These are phyloP conservation scores for Diatrype stigma DNA, from an alignment of 2,329 filamentous ascomycete species.

Conservation along the genomic window DNA sequence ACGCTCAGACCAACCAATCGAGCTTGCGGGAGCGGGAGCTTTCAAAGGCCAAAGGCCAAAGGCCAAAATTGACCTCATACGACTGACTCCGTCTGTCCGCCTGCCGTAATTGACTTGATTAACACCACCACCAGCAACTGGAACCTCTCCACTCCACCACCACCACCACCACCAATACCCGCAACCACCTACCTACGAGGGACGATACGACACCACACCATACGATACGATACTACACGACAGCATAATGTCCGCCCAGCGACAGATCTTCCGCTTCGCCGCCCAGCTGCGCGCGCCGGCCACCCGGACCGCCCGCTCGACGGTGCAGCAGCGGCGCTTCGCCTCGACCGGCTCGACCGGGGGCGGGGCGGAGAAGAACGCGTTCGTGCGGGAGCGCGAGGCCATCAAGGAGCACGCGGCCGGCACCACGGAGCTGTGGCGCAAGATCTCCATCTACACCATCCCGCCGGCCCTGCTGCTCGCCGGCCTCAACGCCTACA, in stretches of 20 bases:
- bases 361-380: slow-evolving; percentile 61
- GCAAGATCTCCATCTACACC: slow-evolving; percentile 93
- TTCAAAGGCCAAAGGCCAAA: too few relatives aligned
- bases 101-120: neutral
- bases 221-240: too few relatives aligned
- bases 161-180: slow-evolving; percentile 1
- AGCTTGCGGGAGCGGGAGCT: slow-evolving; percentile 41
- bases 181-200: slow-evolving; percentile 3
- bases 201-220: slow-evolving; percentile 19
- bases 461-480: too few relatives aligned
- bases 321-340: slow-evolving; percentile 68
- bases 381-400: slow-evolving; percentile 87
- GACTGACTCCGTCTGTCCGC: neutral
- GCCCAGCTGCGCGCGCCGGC: slow-evolving; percentile 54
- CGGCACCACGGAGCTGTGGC: slow-evolving; percentile 86
- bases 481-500: slow-evolving; percentile 76
- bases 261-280: slow-evolving; percentile 56
- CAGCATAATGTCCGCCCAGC: slow-evolving; percentile 65
- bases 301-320: slow-evolving; percentile 51
- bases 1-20: slow-evolving; percentile 42
- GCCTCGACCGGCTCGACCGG: slow-evolving; percentile 70
- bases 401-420: slow-evolving; percentile 88
- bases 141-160: slow-evolving; percentile 8
- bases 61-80: slow-evolving; percentile 11
- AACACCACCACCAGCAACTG: slow-evolving; percentile 3